Percentiles rank a stretch among this genome's conserved stretches.
phyloP scores from a whole-genome alignment of 2,329 filamentous ascomycete genomes.

The Trichoderma asperellum region DNA sequence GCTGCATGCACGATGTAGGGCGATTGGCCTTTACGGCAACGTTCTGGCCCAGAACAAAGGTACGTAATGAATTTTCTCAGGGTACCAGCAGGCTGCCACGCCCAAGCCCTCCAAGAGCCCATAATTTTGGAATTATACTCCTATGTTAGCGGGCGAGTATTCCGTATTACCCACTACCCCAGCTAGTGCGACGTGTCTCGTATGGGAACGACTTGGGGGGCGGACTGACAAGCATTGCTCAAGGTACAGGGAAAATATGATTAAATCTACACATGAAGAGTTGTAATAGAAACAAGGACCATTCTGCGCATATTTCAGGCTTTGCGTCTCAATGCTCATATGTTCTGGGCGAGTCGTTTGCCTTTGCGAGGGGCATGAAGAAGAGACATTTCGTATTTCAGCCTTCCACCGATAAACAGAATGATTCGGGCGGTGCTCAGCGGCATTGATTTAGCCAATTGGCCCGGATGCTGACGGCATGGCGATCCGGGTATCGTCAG shows the following conservation, averaged over 20 bases:
- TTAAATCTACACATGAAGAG: neutral
- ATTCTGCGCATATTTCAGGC: neutral
- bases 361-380: neutral
- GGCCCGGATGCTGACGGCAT: neutral
- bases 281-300: neutral
- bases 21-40: neutral
- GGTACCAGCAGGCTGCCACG: neutral
- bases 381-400: neutral
- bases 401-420: neutral
- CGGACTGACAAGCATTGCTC: neutral
- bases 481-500: neutral
- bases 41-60: neutral
- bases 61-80: neutral
- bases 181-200: neutral
- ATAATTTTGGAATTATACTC: neutral
- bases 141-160: neutral
- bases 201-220: neutral
- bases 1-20: neutral
- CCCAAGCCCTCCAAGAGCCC: neutral
- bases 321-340: neutral
- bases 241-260: neutral
- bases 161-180: slow-evolving; percentile 12
- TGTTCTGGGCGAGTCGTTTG: neutral
- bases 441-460: neutral
- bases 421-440: neutral